Base-by-base conservation (phyloP, 129 eudicot genomes). In the Arctium lappa region DNA sequence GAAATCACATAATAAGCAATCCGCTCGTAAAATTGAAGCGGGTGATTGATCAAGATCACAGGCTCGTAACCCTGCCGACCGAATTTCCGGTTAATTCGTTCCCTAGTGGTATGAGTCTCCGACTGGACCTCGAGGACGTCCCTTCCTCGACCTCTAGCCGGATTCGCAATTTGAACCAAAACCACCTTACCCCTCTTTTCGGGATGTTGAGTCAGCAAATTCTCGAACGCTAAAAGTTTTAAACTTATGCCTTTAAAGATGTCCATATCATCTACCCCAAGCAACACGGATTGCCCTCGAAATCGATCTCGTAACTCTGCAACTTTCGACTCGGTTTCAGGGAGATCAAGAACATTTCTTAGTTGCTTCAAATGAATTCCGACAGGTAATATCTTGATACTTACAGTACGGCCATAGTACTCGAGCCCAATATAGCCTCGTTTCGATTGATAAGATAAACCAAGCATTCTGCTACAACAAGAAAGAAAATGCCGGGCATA, bases 241-340 rank as follows among this genome's bases (percentile, higher is more conserved):
- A 94, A 84, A 80, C 94, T 94, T 83, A 94, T 94, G 6, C 98
- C 98, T 82, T 94, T 94, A 66, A 94, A 94, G 32, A 94, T 94
- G 83, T 94, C 98, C 97, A 93, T 93, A 87, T 93, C 97, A 85
- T 93, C 97, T 50, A 93, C 97, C 60, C 97, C 97, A n/a, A 93
- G 97, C 86, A 94, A 86, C 68, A 94, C 94, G 10, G 90, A 90
- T 70, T 82, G 89, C 69, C 86, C 90, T 36, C 70, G 78, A 73
- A 90, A 94, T 18, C 63, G 89, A 78, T 89, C 89, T 69, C 94
- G 53, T 78, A 94, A 69, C 68, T 92, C 91, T 39, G 91, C 91
- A 62, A 94, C 98, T 77, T 80, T 87, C 7, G 87, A 56, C 69
- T 94, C 93, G 6, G 98, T 92, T 76, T 94, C 95, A 0, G 93